These are phyloP conservation scores for Pythium oligandrum DNA, from an alignment of 352 stramenopile species.

Conservation along the genomic window DNA sequence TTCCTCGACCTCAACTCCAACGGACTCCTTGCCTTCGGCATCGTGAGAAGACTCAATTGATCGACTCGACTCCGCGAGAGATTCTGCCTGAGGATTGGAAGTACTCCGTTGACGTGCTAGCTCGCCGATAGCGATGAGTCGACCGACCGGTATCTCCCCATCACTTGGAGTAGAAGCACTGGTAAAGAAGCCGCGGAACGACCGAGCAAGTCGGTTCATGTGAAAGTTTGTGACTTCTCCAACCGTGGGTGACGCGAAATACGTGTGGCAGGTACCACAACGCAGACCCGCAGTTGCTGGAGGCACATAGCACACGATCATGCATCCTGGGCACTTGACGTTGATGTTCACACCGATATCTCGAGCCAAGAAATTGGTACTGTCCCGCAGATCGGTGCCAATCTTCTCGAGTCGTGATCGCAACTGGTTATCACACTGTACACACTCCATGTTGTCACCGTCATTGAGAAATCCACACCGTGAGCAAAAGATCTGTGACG, in stretches of 20 bases:
- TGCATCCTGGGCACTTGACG: slow-evolving; percentile 77
- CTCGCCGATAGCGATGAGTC: slow-evolving; percentile 59
- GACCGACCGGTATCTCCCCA: slow-evolving; percentile 45
- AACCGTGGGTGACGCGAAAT: slow-evolving; percentile 76
- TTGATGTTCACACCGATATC: slow-evolving; percentile 84
- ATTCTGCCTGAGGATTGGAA: no score
- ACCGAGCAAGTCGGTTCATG: slow-evolving; percentile 69
- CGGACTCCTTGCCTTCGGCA: not conserved
- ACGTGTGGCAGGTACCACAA: slow-evolving; percentile 75
- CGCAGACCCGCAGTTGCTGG: slow-evolving; percentile 72
- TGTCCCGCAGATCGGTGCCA: slow-evolving; percentile 63
- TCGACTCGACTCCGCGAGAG: no score
- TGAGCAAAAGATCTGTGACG: slow-evolving; percentile 75
- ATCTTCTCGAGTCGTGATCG: slow-evolving; percentile 77
- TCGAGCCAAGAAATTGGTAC: slow-evolving; percentile 71
- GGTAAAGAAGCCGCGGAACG: slow-evolving; percentile 68
- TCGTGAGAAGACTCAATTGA: not conserved
- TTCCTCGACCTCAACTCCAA: slow-evolving; percentile 8
- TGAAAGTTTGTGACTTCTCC: slow-evolving; percentile 84
- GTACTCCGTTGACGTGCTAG: slow-evolving; percentile 29
- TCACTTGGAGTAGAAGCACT: slow-evolving; percentile 25
- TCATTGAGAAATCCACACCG: slow-evolving; percentile 74
- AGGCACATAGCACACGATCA: slow-evolving; percentile 67
- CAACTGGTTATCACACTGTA: slow-evolving; percentile 71
- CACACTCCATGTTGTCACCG: slow-evolving; percentile 54